Percentiles rank a stretch among this genome's conserved stretches.
These are phyloP conservation scores for Phytophthora ramorum DNA, from an alignment of 352 stramenopile species.

Conservation along the genomic window DNA sequence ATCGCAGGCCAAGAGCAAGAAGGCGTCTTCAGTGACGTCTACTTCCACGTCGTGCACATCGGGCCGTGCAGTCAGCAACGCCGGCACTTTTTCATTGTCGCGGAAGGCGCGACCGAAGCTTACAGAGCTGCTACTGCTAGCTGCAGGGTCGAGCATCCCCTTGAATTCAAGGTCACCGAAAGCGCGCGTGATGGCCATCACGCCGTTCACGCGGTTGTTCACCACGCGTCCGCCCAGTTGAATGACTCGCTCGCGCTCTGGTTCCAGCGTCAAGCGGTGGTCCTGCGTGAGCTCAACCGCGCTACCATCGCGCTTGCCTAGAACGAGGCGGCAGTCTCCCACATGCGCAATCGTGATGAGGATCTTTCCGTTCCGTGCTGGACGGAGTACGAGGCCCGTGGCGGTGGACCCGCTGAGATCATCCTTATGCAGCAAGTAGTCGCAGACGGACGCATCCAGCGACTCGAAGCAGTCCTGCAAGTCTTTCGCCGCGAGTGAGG, in stretches of 20 bases:
- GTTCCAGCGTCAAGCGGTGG: constrained; percentile 59
- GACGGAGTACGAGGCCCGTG: constrained; percentile 63
- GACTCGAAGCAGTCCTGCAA: constrained; percentile 64
- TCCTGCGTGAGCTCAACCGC: constrained; percentile 67
- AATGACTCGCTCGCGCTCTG: constrained; percentile 64
- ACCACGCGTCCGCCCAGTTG: constrained; percentile 67
- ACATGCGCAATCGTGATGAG: constrained; percentile 63
- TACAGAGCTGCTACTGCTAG: constrained; percentile 20
- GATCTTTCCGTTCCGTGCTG: constrained; percentile 18
- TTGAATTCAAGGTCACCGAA: constrained; percentile 91
- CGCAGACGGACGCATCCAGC: constrained; percentile 73
- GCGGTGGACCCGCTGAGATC: constrained; percentile 84
- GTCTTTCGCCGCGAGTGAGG: constrained; percentile 25
- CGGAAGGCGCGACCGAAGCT: constrained; percentile 21
- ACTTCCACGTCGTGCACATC: constrained; percentile 55
- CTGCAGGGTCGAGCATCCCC: constrained; percentile 32
- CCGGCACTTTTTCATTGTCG: constrained; percentile 61
- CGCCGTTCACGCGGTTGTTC: constrained; percentile 86
- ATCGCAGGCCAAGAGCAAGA: constrained; percentile 84
- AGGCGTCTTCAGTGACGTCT: constrained; percentile 51
- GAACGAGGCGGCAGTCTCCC: constrained; percentile 78
- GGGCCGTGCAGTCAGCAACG: constrained; percentile 59
- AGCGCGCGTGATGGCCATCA: constrained; percentile 86
- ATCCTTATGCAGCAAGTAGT: constrained; percentile 74
- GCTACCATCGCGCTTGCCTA: constrained; percentile 49